Conservation (phyloP, 192 early-diverging fungal genomes). For the Funneliformis geosporum region DNA sequence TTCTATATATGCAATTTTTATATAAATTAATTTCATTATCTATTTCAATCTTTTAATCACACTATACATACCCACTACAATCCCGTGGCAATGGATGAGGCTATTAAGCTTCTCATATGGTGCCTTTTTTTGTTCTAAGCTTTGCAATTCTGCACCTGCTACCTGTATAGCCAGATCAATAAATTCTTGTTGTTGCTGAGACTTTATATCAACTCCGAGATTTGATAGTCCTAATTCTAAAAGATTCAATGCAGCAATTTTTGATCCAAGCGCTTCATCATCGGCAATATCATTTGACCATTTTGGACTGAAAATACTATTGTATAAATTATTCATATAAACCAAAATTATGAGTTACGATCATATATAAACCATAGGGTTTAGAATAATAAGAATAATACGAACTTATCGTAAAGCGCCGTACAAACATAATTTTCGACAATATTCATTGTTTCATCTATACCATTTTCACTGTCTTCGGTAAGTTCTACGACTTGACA, state of each 20-base stretch:
- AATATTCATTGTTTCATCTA: slow-evolving; percentile 29
- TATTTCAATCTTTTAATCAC: not conserved
- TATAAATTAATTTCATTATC: not conserved
- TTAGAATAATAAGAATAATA: not conserved
- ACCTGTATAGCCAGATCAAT: slow-evolving; percentile 36
- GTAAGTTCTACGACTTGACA: not conserved
- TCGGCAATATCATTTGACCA: slow-evolving; percentile 50
- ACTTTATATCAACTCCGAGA: slow-evolving; percentile 48
- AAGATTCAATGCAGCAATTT: slow-evolving; percentile 63
- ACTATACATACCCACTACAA: slow-evolving; percentile 41
- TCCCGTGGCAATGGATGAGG: slow-evolving; percentile 37
- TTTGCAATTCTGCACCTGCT: slow-evolving; percentile 40
- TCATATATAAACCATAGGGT: not conserved
- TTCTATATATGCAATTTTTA: not conserved
- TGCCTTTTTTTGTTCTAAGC: slow-evolving; percentile 32
- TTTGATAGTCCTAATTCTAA: slow-evolving; percentile 54
- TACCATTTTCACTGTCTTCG: slow-evolving; percentile 17
- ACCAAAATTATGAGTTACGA: not conserved
- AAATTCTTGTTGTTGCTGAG: slow-evolving; percentile 23
- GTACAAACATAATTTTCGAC: slow-evolving; percentile 44
- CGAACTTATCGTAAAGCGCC: slow-evolving; percentile 43
- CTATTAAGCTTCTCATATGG: slow-evolving; percentile 41
- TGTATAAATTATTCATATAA: not conserved
- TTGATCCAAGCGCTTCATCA: slow-evolving; percentile 60
- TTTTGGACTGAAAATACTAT: slow-evolving; percentile 38